A percentile compares a stretch with the other conserved stretches of the same genome.
These are phyloP conservation scores for Aspergillus coremiiformis DNA, from an alignment of 495 filamentous ascomycete genomes.

Conservation along the genomic window DNA sequence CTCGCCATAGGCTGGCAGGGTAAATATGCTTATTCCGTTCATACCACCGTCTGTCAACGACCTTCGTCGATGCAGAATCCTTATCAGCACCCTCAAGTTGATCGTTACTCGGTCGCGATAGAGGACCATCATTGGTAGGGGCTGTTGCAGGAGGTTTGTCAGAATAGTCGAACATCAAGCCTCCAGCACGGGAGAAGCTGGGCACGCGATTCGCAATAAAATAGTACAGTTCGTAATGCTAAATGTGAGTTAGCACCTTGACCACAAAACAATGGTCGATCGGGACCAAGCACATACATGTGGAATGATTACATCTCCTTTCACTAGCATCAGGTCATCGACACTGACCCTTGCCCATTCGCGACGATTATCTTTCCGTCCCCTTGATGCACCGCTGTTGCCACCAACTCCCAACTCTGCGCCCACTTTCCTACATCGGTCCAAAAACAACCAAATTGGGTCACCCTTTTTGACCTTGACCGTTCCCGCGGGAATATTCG, in stretches of 20 bases:
- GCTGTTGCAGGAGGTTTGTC: conserved; percentile 40
- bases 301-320: conserved; percentile 87
- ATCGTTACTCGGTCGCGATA: conserved; percentile 39
- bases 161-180: conserved; percentile 71
- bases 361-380: conserved; percentile 53
- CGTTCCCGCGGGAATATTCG: conserved; percentile 76
- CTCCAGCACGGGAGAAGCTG: conserved; percentile 46
- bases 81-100: conserved; percentile 70
- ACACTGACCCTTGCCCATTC: conserved; percentile 93
- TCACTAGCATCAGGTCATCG: conserved; percentile 93
- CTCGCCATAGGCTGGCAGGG: conserved; percentile 90
- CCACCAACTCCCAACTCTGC: conserved; percentile 70
- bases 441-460: conserved; percentile 81
- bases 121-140: conserved; percentile 36
- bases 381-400: conserved; percentile 46
- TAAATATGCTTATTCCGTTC: conserved; percentile 97
- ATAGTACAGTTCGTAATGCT: conserved; percentile 97
- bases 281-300: conserved; percentile 56
- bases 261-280: neutral
- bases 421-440: conserved; percentile 81
- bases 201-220: conserved; percentile 89
- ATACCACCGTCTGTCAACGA: conserved; percentile 95
- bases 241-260: conserved; percentile 16
- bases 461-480: conserved; percentile 91
- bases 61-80: conserved; percentile 81